A percentile compares a stretch with the other conserved stretches of the same genome.
These are phyloP conservation scores for Exophiala bonariae DNA, from an alignment of 2,329 filamentous ascomycete species.

Conservation along the genomic window DNA sequence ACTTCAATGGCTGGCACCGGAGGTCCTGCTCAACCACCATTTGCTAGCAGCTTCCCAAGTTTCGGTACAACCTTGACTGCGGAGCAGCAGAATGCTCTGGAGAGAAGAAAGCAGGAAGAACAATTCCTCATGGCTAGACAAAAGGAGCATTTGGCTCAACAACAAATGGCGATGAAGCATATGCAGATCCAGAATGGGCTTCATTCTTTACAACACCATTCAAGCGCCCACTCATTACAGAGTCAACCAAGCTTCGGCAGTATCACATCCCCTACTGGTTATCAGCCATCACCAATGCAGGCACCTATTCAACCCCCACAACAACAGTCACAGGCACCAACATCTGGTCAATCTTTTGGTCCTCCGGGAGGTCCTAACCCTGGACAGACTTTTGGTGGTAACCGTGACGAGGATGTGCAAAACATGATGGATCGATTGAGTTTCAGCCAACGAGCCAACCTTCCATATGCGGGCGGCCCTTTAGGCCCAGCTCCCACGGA, in stretches of 20 bases:
- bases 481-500: slow-evolving; percentile 48
- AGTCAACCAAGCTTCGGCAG: slow-evolving; percentile 96
- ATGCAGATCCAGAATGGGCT: slow-evolving; percentile 65
- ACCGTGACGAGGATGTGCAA: slow-evolving; percentile 72
- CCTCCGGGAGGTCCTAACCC: slow-evolving; percentile 9
- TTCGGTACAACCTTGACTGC: slow-evolving; percentile 96
- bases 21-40: slow-evolving; percentile 76
- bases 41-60: slow-evolving; percentile 90
- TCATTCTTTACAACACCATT: slow-evolving; percentile 79
- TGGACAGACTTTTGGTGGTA: slow-evolving; percentile 31
- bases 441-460: slow-evolving; percentile 52
- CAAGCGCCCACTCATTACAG: slow-evolving; percentile 91
- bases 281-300: slow-evolving; percentile 61
- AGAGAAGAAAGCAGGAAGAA: slow-evolving; percentile 95
- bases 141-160: slow-evolving; percentile 86
- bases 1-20: slow-evolving; percentile 51
- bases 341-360: slow-evolving; percentile 12
- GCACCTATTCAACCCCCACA: slow-evolving; percentile 56
- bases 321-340: background rate
- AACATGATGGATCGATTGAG: slow-evolving; percentile 66
- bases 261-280: slow-evolving; percentile 81
- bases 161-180: slow-evolving; percentile 72
- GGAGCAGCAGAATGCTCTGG: slow-evolving; percentile 95
- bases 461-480: slow-evolving; percentile 42
- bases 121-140: slow-evolving; percentile 96